These are phyloP conservation scores for Wilhelminamyces savonicus DNA, from an alignment of 805 yeast genomes.

Conservation along the genomic window DNA sequence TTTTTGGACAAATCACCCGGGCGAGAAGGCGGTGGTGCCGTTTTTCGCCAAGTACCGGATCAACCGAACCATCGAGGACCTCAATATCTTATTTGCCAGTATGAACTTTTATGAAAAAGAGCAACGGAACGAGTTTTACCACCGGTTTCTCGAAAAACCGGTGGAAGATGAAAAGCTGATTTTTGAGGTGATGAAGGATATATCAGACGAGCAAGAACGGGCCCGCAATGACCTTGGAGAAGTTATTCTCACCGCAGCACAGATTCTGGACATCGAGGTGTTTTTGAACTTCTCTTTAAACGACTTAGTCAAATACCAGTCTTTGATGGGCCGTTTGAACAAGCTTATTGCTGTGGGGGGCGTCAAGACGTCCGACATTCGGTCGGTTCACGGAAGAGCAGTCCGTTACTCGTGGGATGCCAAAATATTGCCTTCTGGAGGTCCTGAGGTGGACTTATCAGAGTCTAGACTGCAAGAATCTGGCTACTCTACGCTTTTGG, in stretches of 20 bases:
- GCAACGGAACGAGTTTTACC: too few relatives aligned
- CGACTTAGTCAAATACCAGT: conserved; percentile 32
- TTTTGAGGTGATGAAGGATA: conserved; percentile 24
- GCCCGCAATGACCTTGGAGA: conserved; percentile 16
- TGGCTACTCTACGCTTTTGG: too few relatives aligned
- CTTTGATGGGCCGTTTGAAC: conserved; percentile 25
- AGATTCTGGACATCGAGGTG: conserved; percentile 36
- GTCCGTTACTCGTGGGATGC: too few relatives aligned
- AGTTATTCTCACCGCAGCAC: conserved; percentile 12
- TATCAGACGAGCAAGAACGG: conserved; percentile 13
- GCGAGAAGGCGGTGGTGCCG: conserved; percentile 16
- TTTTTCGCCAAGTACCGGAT: conserved; percentile 39
- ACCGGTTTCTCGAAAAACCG: background rate
- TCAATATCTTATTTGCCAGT: conserved; percentile 41
- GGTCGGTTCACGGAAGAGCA: conserved; percentile 12
- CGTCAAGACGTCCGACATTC: conserved; percentile 27
- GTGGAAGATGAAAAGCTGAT: conserved; percentile 19
- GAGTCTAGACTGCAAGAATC: conserved; percentile 3
- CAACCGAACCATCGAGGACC: conserved; percentile 40
- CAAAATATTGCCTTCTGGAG: too few relatives aligned
- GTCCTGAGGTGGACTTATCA: too few relatives aligned
- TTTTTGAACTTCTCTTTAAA: conserved; percentile 41
- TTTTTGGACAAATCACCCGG: conserved; percentile 18
- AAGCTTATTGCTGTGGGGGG: conserved; percentile 28
- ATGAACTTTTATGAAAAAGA: conserved; percentile 12